These are phyloP conservation scores for Scheffersomyces cryptocercus DNA, from an alignment of 1,139 yeast species.

Conservation along the genomic window DNA sequence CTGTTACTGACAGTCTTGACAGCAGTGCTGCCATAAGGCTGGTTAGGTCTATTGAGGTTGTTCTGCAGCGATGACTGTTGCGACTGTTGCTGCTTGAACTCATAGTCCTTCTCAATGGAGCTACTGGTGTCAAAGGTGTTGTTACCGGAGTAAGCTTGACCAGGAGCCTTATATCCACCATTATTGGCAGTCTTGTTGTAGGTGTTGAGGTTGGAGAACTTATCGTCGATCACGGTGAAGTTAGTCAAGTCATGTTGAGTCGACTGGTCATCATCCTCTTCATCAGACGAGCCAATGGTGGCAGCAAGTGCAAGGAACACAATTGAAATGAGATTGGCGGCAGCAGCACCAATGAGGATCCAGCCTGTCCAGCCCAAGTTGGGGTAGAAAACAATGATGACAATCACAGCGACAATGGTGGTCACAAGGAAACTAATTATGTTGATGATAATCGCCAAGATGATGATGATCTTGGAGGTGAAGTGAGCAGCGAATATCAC, in stretches of 20 bases:
- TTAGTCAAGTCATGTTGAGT: neutral
- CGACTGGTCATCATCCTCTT: conserved; percentile 11
- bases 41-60: neutral
- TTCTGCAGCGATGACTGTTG: neutral
- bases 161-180: neutral
- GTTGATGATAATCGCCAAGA: conserved; percentile 29
- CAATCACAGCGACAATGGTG: conserved; percentile 53
- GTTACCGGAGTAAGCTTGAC: neutral
- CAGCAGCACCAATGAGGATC: conserved; percentile 68
- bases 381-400: conserved; percentile 61
- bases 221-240: neutral
- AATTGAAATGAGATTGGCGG: conserved; percentile 44
- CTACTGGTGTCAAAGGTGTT: conserved; percentile 10
- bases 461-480: conserved; percentile 7
- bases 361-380: conserved; percentile 68
- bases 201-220: neutral
- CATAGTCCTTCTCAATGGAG: conserved; percentile 31
- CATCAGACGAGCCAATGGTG: conserved; percentile 10
- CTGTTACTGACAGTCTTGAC: conserved; percentile 15
- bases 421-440: conserved; percentile 53
- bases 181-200: neutral
- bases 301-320: conserved; percentile 25
- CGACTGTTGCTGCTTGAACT: conserved; percentile 18
- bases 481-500: conserved; percentile 11
- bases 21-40: conserved; percentile 7